Conservation (phyloP, 1,139 yeast species). For the Yamadazyma epiphylla region DNA sequence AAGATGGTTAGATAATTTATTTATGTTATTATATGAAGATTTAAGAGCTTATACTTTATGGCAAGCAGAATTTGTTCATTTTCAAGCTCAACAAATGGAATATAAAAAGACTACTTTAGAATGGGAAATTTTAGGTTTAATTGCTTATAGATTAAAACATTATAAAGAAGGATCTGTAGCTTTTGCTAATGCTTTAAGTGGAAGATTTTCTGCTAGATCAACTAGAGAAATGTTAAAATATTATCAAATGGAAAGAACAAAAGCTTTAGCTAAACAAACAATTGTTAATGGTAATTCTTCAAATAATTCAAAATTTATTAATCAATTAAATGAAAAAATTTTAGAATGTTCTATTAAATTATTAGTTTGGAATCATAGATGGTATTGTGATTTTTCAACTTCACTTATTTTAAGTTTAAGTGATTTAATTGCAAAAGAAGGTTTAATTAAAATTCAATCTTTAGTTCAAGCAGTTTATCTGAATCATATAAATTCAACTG, state of each 20-base stretch:
- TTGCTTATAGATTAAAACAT: constrained; percentile 76
- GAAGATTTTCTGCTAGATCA: constrained; percentile 79
- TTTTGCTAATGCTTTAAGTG: constrained; percentile 69
- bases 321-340: constrained; percentile 55
- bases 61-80: constrained; percentile 76
- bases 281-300: constrained; percentile 15
- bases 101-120: constrained; percentile 80
- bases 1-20: constrained; percentile 88
- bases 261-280: constrained; percentile 29
- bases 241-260: constrained; percentile 49
- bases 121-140: constrained; percentile 88
- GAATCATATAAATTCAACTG: constrained; percentile 22
- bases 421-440: constrained; percentile 69
- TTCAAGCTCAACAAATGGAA: constrained; percentile 68
- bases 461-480: constrained; percentile 73
- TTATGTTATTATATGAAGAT: constrained; percentile 85
- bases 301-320: constrained; percentile 38
- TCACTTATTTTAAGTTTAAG: constrained; percentile 52
- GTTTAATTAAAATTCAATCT: constrained; percentile 70
- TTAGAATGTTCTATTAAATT: constrained; percentile 72
- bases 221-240: constrained; percentile 71
- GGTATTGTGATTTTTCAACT: constrained; percentile 92
- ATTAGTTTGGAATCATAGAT: constrained; percentile 93
- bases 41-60: constrained; percentile 80
- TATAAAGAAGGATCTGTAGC: constrained; percentile 80